Evolutionary conservation across 257 asterid species (phyloP).

Genomic region (Schizonepeta tenuifolia): DNA sequence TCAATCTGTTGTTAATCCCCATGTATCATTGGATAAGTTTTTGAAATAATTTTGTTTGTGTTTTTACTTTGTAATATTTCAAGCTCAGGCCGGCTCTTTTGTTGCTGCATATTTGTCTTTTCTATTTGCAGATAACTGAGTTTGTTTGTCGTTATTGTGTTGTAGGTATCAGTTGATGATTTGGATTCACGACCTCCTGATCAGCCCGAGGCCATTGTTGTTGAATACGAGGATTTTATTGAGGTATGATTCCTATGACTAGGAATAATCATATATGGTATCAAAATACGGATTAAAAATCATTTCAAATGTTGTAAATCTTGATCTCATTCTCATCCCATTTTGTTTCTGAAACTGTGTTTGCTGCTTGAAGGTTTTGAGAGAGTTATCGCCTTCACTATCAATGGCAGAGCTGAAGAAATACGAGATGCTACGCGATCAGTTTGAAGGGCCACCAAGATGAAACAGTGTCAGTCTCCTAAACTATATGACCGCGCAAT

Average conservation of each 20-base stretch:
- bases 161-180: constrained; percentile 56
- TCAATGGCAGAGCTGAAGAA: constrained; percentile 88
- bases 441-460: constrained; percentile 78
- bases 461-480: constrained; percentile 33
- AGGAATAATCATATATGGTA: not conserved
- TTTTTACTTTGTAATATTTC: not conserved
- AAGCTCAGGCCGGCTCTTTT: not conserved
- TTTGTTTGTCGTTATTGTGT: constrained; percentile 10
- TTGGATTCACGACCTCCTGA: constrained; percentile 53
- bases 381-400: constrained; percentile 86
- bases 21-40: not conserved
- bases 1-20: not conserved
- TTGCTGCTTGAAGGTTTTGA: constrained; percentile 61
- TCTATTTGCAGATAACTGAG: not conserved
- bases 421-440: constrained; percentile 78
- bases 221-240: constrained; percentile 78
- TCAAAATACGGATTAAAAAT: not conserved
- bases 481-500: not conserved
- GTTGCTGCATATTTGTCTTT: not conserved
- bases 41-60: not conserved
- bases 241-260: constrained; percentile 51
- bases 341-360: not conserved
- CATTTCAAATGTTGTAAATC: not conserved
- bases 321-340: not conserved
- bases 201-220: constrained; percentile 53